Evolutionary conservation across 257 asterid species (phyloP).

Genomic region (Vinca minor): DNA sequence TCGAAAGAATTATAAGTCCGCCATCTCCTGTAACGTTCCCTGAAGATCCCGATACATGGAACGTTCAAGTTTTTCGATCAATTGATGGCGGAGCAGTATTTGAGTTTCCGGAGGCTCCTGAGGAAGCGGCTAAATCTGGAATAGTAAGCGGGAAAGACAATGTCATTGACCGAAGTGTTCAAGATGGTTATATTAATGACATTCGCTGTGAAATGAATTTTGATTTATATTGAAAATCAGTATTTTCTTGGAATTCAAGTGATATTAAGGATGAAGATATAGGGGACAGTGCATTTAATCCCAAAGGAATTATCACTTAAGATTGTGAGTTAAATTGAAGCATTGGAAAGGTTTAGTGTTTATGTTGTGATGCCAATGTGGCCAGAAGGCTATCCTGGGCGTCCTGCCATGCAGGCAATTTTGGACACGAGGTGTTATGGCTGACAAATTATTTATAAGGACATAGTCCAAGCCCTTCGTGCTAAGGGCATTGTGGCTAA

Average conservation of each 20-base stretch:
- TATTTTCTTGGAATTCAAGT: slow-evolving; percentile 54
- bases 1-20: slow-evolving; percentile 39
- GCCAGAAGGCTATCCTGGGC: slow-evolving; percentile 87
- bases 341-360: slow-evolving; percentile 57
- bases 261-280: slow-evolving; percentile 42
- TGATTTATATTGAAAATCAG: slow-evolving; percentile 84
- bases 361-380: slow-evolving; percentile 91
- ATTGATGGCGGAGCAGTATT: slow-evolving; percentile 67
- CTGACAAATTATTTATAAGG: slow-evolving; percentile 90
- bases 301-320: slow-evolving; percentile 81
- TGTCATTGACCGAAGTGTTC: slow-evolving; percentile 70
- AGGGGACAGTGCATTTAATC: slow-evolving; percentile 56
- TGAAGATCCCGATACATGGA: slow-evolving; percentile 61
- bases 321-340: slow-evolving; percentile 63
- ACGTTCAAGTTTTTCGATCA: slow-evolving; percentile 74
- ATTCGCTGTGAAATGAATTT: slow-evolving; percentile 75
- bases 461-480: slow-evolving; percentile 45
- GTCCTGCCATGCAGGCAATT: slow-evolving; percentile 79
- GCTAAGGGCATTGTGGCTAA: slow-evolving; percentile 36
- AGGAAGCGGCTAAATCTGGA: slow-evolving; percentile 42
- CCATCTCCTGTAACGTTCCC: slow-evolving; percentile 22
- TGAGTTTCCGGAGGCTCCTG: slow-evolving; percentile 47
- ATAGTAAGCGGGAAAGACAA: slow-evolving; percentile 57
- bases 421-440: slow-evolving; percentile 80
- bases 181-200: slow-evolving; percentile 75